Conservation (phyloP, 1,284 basidiomycete species). For the Ustilago cynodontis region DNA sequence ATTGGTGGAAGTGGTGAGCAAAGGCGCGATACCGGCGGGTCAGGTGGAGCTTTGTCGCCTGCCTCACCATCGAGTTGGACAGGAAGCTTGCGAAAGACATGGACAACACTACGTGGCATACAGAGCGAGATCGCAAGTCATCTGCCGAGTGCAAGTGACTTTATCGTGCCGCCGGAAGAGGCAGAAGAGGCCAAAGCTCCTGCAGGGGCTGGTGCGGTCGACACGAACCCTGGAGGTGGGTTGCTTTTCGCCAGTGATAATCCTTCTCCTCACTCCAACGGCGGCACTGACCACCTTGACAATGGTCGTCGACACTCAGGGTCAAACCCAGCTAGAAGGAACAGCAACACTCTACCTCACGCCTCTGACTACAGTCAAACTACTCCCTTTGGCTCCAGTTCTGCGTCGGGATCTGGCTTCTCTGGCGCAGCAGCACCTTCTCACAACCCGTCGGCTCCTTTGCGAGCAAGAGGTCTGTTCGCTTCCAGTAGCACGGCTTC, state of each 20-base stretch:
- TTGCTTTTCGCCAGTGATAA: slow-evolving; percentile 35
- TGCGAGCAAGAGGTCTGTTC: slow-evolving; percentile 43
- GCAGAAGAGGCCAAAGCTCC: slow-evolving; percentile 15
- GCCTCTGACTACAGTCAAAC: slow-evolving; percentile 49
- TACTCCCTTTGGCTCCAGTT: slow-evolving; percentile 34
- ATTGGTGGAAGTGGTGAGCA: slow-evolving; percentile 15
- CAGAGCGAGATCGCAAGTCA: slow-evolving; percentile 49
- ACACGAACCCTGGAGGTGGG: slow-evolving; percentile 41
- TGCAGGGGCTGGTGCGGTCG: slow-evolving; percentile 8
- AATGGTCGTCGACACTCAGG: slow-evolving; percentile 7
- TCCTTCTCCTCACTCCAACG: not conserved
- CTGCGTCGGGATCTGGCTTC: slow-evolving; percentile 22
- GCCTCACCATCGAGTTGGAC: slow-evolving; percentile 51
- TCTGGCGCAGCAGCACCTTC: slow-evolving; percentile 36
- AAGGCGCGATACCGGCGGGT: slow-evolving; percentile 10
- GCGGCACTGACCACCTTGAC: not conserved
- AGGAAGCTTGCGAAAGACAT: slow-evolving; percentile 53
- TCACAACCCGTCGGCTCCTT: slow-evolving; percentile 11
- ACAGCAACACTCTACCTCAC: slow-evolving; percentile 24
- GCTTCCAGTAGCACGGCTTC: slow-evolving; percentile 9
- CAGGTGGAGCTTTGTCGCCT: slow-evolving; percentile 15
- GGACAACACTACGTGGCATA: slow-evolving; percentile 53
- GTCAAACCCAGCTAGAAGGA: slow-evolving; percentile 8
- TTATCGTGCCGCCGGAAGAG: slow-evolving; percentile 48
- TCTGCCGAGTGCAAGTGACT: slow-evolving; percentile 53